These are phyloP conservation scores for Cyberlindnera mycetangii DNA, from an alignment of 805 yeast genomes.

Conservation along the genomic window DNA sequence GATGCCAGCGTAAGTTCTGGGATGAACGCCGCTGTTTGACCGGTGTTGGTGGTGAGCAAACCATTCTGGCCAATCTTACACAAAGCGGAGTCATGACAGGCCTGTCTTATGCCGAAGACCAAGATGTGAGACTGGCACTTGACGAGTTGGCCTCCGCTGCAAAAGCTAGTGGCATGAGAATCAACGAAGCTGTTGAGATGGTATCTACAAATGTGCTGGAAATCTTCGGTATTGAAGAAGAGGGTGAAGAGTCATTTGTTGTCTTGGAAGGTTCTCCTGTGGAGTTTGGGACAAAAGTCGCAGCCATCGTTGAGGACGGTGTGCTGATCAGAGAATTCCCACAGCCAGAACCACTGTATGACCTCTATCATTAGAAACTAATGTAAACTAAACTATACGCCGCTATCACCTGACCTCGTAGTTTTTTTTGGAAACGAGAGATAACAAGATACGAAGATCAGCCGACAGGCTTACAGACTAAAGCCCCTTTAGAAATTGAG, in stretches of 20 bases:
- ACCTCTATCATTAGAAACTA: not conserved
- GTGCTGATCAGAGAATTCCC: slow-evolving; percentile 5
- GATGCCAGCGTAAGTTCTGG: slow-evolving; percentile 12
- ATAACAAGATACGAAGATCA: no score
- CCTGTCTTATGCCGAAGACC: slow-evolving; percentile 9
- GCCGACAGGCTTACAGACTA: no score
- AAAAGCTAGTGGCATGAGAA: not conserved
- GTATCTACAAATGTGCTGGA: slow-evolving; percentile 4
- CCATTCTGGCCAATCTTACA: slow-evolving; percentile 6
- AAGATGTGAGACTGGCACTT: slow-evolving; percentile 7
- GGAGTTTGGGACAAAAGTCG: slow-evolving; percentile 7
- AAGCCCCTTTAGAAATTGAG: no score
- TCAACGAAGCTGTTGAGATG: not conserved
- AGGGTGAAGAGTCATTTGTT: not conserved
- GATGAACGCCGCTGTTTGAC: slow-evolving; percentile 12
- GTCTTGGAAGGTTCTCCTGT: slow-evolving; percentile 10
- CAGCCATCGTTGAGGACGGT: slow-evolving; percentile 6
- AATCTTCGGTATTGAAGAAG: slow-evolving; percentile 3
- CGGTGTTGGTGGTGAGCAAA: slow-evolving; percentile 11
- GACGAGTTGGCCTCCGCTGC: slow-evolving; percentile 7
- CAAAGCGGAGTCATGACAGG: slow-evolving; percentile 5
- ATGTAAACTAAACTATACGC: no score
- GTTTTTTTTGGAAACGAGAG: no score
- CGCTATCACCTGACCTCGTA: no score
- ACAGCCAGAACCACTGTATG: slow-evolving; percentile 5